phyloP scores from a whole-genome alignment of 2,329 filamentous ascomycete genomes.

The Apiospora sp. region DNA sequence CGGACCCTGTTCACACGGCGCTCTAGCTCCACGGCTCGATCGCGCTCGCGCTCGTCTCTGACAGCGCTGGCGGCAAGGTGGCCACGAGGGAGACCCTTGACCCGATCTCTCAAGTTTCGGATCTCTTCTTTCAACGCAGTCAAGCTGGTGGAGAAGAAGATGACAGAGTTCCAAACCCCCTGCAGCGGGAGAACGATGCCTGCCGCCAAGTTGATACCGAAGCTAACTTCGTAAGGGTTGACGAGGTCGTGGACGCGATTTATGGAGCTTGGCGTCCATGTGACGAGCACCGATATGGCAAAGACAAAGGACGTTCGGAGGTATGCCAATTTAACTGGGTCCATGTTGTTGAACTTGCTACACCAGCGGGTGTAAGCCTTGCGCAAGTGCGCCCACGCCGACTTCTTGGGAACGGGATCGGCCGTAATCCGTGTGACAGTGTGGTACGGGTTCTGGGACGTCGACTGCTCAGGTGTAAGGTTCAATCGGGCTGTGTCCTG shows the following conservation, averaged over 20 bases:
- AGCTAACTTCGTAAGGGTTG: constrained; percentile 59
- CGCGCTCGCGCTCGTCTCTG: constrained; percentile 38
- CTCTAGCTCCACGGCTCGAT: constrained; percentile 37
- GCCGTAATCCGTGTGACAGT: constrained; percentile 42
- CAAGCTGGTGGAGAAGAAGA: constrained; percentile 75
- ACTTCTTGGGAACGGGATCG: constrained; percentile 32
- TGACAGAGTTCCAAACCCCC: constrained; percentile 81
- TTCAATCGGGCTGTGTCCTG: not conserved
- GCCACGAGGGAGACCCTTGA: constrained; percentile 39
- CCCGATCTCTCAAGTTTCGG: constrained; percentile 30
- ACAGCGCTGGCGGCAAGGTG: constrained; percentile 38
- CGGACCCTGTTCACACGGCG: constrained; percentile 20
- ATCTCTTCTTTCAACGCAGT: constrained; percentile 47
- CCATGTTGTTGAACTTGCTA: constrained; percentile 50
- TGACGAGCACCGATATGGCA: constrained; percentile 66
- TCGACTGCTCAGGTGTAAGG: not conserved
- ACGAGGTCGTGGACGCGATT: constrained; percentile 77
- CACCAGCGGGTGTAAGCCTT: constrained; percentile 36
- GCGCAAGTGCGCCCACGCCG: constrained; percentile 30
- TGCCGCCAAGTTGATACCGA: constrained; percentile 72
- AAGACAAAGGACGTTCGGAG: constrained; percentile 68
- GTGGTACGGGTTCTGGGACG: constrained; percentile 35
- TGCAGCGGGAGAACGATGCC: constrained; percentile 79
- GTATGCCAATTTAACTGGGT: constrained; percentile 68
- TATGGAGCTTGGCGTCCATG: constrained; percentile 72